Conservation (phyloP, 139 green algal genomes). For the Picochlorum sp. region DNA sequence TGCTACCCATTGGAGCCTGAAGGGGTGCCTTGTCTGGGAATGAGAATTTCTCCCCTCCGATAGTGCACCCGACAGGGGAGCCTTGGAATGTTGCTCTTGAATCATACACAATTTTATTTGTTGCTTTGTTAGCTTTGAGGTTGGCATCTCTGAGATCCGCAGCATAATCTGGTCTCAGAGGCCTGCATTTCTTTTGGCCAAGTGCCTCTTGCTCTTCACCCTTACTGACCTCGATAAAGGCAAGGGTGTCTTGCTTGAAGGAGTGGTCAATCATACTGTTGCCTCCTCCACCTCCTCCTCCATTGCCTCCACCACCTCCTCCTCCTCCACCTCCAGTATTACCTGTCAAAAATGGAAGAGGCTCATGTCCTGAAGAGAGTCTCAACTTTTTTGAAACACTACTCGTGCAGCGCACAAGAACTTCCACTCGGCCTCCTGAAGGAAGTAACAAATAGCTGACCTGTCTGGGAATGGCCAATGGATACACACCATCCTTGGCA, state of each 20-base stretch:
- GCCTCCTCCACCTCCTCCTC: background rate
- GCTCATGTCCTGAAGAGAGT: background rate
- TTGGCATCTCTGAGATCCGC: conserved; percentile 4
- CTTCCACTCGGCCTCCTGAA: background rate
- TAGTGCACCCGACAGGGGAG: background rate
- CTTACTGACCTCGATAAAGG: background rate
- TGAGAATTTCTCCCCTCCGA: conserved; percentile 2
- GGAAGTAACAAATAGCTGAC: background rate
- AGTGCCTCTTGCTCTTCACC: conserved; percentile 1
- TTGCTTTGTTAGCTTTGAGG: background rate
- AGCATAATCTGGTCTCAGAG: background rate
- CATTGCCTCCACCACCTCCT: background rate
- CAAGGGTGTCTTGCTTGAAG: conserved; percentile 1
- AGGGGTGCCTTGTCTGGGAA: background rate
- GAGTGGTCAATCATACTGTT: background rate
- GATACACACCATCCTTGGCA: conserved; percentile 9
- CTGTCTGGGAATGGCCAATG: background rate
- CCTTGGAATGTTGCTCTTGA: background rate
- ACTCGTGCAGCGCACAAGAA: background rate
- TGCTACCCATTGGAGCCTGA: background rate
- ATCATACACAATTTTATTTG: background rate
- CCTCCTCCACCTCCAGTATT: background rate
- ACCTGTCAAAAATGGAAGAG: background rate
- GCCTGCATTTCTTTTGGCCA: conserved; percentile 2
- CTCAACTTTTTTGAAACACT: background rate